phyloP scores from a whole-genome alignment of 2,329 filamentous ascomycete genomes.

The Aspergillus neoniger region DNA sequence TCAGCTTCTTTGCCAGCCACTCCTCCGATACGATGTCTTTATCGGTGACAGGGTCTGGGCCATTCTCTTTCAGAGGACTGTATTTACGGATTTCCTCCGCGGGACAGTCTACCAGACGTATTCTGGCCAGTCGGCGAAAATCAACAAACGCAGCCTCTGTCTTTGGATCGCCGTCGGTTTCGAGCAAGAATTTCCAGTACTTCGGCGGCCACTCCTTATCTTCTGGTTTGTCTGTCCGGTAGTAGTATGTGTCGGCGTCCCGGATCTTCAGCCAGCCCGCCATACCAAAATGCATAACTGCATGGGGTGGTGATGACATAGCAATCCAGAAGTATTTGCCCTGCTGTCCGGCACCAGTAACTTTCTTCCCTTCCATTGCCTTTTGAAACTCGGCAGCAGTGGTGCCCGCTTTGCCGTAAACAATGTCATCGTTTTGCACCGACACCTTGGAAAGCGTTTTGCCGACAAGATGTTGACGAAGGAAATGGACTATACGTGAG shows the following conservation, averaged over 20 bases:
- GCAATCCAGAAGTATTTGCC: slow-evolving; percentile 98
- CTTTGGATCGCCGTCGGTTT: slow-evolving; percentile 63
- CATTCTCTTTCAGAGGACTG: slow-evolving; percentile 84
- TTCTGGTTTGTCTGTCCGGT: slow-evolving; percentile 63
- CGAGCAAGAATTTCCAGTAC: slow-evolving; percentile 82
- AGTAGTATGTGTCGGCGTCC: slow-evolving; percentile 75
- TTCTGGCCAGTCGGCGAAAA: slow-evolving; percentile 72
- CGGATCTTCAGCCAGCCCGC: slow-evolving; percentile 85
- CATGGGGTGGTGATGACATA: slow-evolving; percentile 75
- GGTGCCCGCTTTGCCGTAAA: slow-evolving; percentile 90
- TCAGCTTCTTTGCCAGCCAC: slow-evolving; percentile 72
- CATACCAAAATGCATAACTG: slow-evolving; percentile 83
- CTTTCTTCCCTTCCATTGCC: slow-evolving; percentile 73
- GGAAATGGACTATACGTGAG: slow-evolving; percentile 80
- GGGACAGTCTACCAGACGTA: slow-evolving; percentile 79
- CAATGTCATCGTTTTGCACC: slow-evolving; percentile 75
- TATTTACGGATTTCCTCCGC: slow-evolving; percentile 73
- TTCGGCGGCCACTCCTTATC: slow-evolving; percentile 80
- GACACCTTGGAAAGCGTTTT: slow-evolving; percentile 72
- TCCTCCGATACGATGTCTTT: slow-evolving; percentile 72
- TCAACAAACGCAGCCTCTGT: slow-evolving; percentile 80
- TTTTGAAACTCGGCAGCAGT: slow-evolving; percentile 72
- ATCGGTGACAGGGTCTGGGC: slow-evolving; percentile 88
- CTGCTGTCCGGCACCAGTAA: slow-evolving; percentile 73
- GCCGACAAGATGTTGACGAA: slow-evolving; percentile 79